These are phyloP conservation scores for Plantago elongata DNA, from an alignment of 257 asterid genomes.

Conservation along the genomic window DNA sequence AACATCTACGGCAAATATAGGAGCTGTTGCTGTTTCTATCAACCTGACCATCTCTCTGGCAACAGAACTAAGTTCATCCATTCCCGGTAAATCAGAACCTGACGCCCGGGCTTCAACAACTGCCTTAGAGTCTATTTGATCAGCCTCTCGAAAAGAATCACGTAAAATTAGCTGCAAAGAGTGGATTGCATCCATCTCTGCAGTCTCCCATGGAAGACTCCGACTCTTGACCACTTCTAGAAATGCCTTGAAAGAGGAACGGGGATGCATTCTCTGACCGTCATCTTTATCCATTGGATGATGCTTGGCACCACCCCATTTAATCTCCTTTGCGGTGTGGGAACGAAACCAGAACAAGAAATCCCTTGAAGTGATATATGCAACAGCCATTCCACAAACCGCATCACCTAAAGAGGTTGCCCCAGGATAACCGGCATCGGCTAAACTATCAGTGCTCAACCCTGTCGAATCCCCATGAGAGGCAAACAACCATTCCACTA, in stretches of 20 bases:
- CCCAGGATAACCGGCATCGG: constrained; percentile 75
- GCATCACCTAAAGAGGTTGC: constrained; percentile 70
- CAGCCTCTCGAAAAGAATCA: constrained; percentile 58
- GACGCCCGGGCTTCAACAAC: constrained; percentile 34
- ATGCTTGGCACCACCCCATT: constrained; percentile 96
- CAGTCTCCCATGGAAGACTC: constrained; percentile 88
- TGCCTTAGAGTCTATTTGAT: constrained; percentile 47
- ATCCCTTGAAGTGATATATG: constrained; percentile 57
- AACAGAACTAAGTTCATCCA: constrained; percentile 58
- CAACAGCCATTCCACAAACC: constrained; percentile 89
- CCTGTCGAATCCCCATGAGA: constrained; percentile 75
- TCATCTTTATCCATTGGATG: constrained; percentile 79
- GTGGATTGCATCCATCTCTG: constrained; percentile 90
- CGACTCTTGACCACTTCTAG: constrained; percentile 85
- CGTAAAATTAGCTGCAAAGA: constrained; percentile 80
- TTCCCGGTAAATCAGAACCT: constrained; percentile 45
- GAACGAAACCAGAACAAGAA: constrained; percentile 86
- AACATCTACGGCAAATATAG: constrained; percentile 56
- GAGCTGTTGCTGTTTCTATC: constrained; percentile 72
- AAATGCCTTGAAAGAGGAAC: constrained; percentile 86
- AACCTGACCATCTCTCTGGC: constrained; percentile 68
- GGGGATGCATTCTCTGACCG: constrained; percentile 83
- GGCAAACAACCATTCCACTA: constrained; percentile 59
- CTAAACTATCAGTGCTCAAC: constrained; percentile 79
- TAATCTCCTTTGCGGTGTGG: constrained; percentile 72